Base-by-base conservation (phyloP, 139 green algal species). In the Tetratostichococcus sp. region DNA sequence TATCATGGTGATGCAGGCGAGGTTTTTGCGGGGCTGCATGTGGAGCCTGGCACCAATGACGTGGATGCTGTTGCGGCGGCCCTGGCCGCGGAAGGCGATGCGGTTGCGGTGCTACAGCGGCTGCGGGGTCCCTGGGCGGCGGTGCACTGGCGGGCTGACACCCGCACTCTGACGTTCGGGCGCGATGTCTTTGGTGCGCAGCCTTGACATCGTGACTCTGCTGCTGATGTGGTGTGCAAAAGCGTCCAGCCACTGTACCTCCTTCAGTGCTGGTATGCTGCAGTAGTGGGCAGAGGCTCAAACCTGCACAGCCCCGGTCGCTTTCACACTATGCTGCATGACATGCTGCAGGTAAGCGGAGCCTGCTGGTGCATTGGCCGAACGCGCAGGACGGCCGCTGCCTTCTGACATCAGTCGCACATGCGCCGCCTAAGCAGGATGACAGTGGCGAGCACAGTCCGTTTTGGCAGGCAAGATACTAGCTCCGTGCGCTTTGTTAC, bases 61-160 rank as follows among this genome's bases (percentile, higher is more conserved):
- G 85, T 72, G 1, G 32, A 74, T 1, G 65, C 67, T 2, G 70
- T 95, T 23, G 66, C 93, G 31, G 6, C 59, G 0, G 82, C 75
- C 0, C 74, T 94, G 8, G 72, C 21, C 0, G 28, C 79, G 1
- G 34, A 30, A 8, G 35, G 65, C 11, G 68, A 72, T 35, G 73
- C 88, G 0, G 35, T 62, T 0, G 31, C 26, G 0, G 26, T 89
- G 4, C 77, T 96, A 28, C 76, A 78, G 19, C 4, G 21, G 1
- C n/a, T 96, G 26, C 75, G 81, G 5, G 93, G 93, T 0, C 93
- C 93, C 4, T 97, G 94, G 91, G 81, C 92, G 26, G 32, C 94
- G 0, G 69, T 90, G 0, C 97, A 80, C 82, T 97, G 90, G 89
- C 82, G 95, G 22, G 65, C 77, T 2, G 4, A 5, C 0, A 43